Evolutionary conservation across 306 rosid species (phyloP).

Genomic region (Casuarina cunninghamiana): DNA sequence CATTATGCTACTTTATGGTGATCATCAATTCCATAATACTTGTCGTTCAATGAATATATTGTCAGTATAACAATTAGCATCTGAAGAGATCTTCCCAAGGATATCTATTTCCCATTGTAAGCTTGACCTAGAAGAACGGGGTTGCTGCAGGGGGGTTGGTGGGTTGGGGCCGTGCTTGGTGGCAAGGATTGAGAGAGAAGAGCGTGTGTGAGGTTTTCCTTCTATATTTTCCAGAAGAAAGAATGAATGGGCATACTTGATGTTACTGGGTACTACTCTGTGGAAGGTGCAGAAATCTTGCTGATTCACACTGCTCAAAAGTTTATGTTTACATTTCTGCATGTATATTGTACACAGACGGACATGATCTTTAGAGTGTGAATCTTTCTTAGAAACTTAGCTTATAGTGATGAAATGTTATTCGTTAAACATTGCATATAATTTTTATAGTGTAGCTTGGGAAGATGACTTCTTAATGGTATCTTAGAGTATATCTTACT

Average conservation of each 20-base stretch:
- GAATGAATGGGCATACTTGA: not conserved
- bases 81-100: not conserved
- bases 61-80: not conserved
- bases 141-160: too few species aligned
- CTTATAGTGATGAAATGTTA: not conserved
- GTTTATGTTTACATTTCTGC: not conserved
- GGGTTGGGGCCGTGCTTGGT: too few species aligned
- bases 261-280: not conserved
- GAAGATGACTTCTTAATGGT: not conserved
- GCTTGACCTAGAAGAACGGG: not conserved
- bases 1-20: not conserved
- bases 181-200: too few species aligned
- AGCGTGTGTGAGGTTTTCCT: not conserved
- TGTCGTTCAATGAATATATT: not conserved
- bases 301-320: not conserved
- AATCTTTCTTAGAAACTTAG: not conserved
- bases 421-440: not conserved
- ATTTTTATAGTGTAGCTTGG: not conserved
- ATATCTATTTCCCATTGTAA: not conserved
- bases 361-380: not conserved
- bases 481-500: not conserved
- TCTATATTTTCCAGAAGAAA: not conserved
- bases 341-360: not conserved
- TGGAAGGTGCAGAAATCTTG: not conserved
- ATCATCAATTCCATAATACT: not conserved